These are phyloP conservation scores for Dalbergia cochinchinensis DNA, from an alignment of 306 rosid genomes.

Conservation along the genomic window DNA sequence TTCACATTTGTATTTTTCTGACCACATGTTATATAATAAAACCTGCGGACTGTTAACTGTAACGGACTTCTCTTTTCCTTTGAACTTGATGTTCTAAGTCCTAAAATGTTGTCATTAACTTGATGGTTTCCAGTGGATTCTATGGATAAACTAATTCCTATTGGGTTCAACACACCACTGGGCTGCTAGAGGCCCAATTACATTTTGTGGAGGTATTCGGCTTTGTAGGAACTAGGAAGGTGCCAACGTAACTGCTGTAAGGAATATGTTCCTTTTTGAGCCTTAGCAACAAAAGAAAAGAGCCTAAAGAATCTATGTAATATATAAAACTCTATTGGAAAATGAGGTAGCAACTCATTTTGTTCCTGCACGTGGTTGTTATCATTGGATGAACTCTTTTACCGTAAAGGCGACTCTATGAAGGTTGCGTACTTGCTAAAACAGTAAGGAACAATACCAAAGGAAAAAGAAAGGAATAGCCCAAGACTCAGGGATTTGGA, in stretches of 20 bases:
- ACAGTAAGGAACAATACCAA: slow-evolving; percentile 2
- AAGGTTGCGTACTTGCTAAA: slow-evolving; percentile 13
- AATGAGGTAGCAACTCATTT: background rate
- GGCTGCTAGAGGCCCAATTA: slow-evolving; percentile 11
- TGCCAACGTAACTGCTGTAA: background rate
- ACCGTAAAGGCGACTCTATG: background rate
- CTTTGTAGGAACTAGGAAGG: slow-evolving; percentile 19
- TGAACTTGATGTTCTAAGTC: background rate
- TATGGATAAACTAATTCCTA: background rate
- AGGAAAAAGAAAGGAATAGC: background rate
- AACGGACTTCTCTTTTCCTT: background rate
- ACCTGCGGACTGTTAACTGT: background rate
- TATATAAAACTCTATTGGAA: background rate
- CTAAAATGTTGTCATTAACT: background rate
- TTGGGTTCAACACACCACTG: background rate
- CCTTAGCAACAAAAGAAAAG: slow-evolving; percentile 49
- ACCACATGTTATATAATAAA: background rate
- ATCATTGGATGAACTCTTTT: background rate
- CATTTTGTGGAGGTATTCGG: slow-evolving; percentile 12
- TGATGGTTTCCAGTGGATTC: background rate
- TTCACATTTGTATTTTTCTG: slow-evolving; percentile 11
- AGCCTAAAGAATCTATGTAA: background rate
- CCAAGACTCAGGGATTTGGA: too few species aligned
- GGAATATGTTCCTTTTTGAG: slow-evolving; percentile 51
- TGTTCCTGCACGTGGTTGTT: slow-evolving; percentile 27